These are phyloP conservation scores for Jaapia argillacea DNA, from an alignment of 768 basidiomycete species.

Conservation along the genomic window DNA sequence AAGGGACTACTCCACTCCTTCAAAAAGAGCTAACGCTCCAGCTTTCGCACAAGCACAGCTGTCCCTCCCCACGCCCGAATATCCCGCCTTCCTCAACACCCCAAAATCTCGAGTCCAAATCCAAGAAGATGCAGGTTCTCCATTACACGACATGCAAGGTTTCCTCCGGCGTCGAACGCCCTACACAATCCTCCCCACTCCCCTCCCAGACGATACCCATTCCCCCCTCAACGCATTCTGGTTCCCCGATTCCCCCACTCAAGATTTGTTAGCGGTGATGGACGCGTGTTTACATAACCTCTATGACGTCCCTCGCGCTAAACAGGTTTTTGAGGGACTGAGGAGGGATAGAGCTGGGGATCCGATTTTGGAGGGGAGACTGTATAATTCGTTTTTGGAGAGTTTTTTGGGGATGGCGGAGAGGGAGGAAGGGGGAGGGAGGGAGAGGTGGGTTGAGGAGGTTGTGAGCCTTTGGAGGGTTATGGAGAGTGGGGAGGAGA, in stretches of 20 bases:
- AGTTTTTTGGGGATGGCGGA: slow-evolving; percentile 54
- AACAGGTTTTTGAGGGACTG: slow-evolving; percentile 58
- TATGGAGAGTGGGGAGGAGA: slow-evolving; percentile 41
- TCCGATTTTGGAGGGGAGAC: slow-evolving; percentile 32
- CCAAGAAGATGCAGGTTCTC: slow-evolving; percentile 7
- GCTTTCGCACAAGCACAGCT: slow-evolving; percentile 33
- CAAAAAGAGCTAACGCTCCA: slow-evolving; percentile 44
- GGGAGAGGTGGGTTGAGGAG: slow-evolving; percentile 49
- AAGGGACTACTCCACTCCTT: slow-evolving; percentile 63
- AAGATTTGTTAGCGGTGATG: slow-evolving; percentile 69
- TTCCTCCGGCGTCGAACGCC: slow-evolving; percentile 39
- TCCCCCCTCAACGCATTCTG: slow-evolving; percentile 31
- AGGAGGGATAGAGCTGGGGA: slow-evolving; percentile 31
- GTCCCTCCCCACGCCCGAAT: slow-evolving; percentile 30
- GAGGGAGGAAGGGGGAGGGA: slow-evolving; percentile 31
- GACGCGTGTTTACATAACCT: slow-evolving; percentile 72
- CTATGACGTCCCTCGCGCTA: slow-evolving; percentile 71
- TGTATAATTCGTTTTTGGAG: slow-evolving; percentile 59
- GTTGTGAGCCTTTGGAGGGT: slow-evolving; percentile 49
- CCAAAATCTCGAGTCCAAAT: too few species aligned
- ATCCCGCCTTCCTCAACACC: slow-evolving; percentile 24
- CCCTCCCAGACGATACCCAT: slow-evolving; percentile 38
- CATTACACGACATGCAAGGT: slow-evolving; percentile 30
- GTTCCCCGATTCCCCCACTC: slow-evolving; percentile 55
- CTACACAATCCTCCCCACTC: slow-evolving; percentile 57